Evolutionary conservation across 1,284 basidiomycete species (phyloP), one percentile per base, ranked within the genome.

Genomic region (Sanguinoderma infundibulare): DNA sequence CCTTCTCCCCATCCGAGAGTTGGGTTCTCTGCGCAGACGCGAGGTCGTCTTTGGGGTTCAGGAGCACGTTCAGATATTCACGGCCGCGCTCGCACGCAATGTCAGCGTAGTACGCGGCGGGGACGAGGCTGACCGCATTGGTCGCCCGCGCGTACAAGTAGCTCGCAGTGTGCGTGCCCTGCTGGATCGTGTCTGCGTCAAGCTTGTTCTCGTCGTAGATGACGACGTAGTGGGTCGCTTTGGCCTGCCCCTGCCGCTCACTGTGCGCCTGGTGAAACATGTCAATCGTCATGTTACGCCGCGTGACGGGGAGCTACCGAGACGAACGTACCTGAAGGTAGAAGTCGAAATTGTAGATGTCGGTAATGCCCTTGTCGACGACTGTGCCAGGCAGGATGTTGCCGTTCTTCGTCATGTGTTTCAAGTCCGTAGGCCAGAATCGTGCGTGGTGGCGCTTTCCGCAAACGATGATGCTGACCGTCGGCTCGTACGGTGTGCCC

Each of bases 371-470:
- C 68, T 84, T 83, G 73, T 93, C 91, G n/a, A 91, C 84, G 9
- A 93, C 83, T 0, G 91, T 91, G 1, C 91, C 91, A 0, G 91
- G 87, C 2, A 79, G 80, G 0, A 90, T 90, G 68, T 93, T 93
- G 0, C 90, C 89, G 63, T 88, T 89, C 59, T 72, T 78, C 64
- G 85, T 83, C 2, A 82, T 85, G 47, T 79, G 68, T 5, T 77
- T 67, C 0, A 76, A 73, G 38, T 80, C 73, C 0, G 84, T 83
- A 0, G 90, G 80, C 73, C 79, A 90, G 72, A 89, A 86, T 39
- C 86, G 83, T 0, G 90, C 87, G 69, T 94, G 85, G 69, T 94
- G 92, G 0, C 91, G 84, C 73, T 94, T 94, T 8, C 90, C 90
- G 70, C 90, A 92, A 55, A 93, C 82, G 62, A 90, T 77, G 69